Conservation (phyloP, 1,139 yeast genomes). For the Saccharomycopsis hybrid region DNA sequence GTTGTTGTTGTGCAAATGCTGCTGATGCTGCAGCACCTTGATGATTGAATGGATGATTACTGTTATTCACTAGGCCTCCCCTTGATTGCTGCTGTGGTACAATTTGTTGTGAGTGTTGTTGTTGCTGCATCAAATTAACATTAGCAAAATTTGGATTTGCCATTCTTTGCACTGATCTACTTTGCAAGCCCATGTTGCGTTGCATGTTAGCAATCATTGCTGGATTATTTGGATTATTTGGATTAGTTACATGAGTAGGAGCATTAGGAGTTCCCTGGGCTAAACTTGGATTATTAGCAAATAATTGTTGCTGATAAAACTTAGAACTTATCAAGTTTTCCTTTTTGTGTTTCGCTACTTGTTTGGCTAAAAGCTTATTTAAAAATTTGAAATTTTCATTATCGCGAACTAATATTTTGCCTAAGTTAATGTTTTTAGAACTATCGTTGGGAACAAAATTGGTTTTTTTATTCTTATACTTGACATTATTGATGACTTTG, state of each 20-base stretch:
- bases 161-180: slow-evolving; percentile 2
- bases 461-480: slow-evolving; percentile 2
- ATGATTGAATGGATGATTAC: too few relatives aligned
- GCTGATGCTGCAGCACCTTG: too few relatives aligned
- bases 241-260: neutral
- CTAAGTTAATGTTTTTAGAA: slow-evolving; percentile 6
- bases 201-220: neutral
- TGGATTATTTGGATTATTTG: neutral
- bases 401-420: slow-evolving; percentile 12
- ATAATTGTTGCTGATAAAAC: slow-evolving; percentile 4
- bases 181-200: neutral
- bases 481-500: slow-evolving; percentile 1
- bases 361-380: slow-evolving; percentile 10
- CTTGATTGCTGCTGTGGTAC: neutral
- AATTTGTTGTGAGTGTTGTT: neutral
- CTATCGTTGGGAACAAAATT: neutral
- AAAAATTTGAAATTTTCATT: slow-evolving; percentile 15
- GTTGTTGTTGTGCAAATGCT: neutral
- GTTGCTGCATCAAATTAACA: neutral
- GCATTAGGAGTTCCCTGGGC: neutral
- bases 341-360: slow-evolving; percentile 2
- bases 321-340: neutral
- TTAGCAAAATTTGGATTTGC: neutral
- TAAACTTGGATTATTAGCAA: neutral
- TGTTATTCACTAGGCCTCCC: too few relatives aligned